phyloP scores from a whole-genome alignment of 1,284 basidiomycete species.

The Marasmius sp. region DNA sequence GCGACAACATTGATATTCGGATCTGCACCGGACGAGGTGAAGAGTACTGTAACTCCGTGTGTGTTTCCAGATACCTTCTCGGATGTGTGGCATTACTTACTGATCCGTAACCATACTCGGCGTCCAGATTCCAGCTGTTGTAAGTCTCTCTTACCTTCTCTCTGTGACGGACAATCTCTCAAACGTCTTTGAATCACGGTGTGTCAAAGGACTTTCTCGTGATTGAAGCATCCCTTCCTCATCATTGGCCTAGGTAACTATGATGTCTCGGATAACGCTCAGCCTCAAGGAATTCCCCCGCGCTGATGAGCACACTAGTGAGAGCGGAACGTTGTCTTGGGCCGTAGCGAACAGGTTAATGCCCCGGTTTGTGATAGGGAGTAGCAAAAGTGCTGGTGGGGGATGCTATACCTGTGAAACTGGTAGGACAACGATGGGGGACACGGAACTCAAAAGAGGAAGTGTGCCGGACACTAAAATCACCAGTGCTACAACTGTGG shows the following conservation, averaged over 20 bases:
- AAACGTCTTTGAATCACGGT: neutral
- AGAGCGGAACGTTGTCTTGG: neutral
- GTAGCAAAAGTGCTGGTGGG: no score
- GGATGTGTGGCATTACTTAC: neutral
- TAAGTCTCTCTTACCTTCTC: conserved; percentile 28
- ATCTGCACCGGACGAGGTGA: conserved; percentile 25
- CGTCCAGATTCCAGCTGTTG: conserved; percentile 48
- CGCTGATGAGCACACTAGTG: neutral
- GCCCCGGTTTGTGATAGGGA: no score
- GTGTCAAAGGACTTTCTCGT: neutral
- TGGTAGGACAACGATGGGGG: no score
- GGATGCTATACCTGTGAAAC: no score
- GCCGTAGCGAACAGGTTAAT: no score
- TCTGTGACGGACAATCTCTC: no score
- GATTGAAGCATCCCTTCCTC: neutral
- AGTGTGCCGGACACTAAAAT: no score
- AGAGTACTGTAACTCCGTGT: neutral
- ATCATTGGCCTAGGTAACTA: conserved; percentile 33
- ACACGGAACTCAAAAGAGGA: no score
- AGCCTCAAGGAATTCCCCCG: conserved; percentile 33
- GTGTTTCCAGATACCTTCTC: neutral
- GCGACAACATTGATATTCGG: conserved; percentile 53
- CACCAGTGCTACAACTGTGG: no score
- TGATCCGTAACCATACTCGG: neutral
- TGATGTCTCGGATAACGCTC: conserved; percentile 55